Evolutionary conservation across 495 filamentous ascomycete genomes (phyloP).

Genomic region (Talaromyces proteolyticus): DNA sequence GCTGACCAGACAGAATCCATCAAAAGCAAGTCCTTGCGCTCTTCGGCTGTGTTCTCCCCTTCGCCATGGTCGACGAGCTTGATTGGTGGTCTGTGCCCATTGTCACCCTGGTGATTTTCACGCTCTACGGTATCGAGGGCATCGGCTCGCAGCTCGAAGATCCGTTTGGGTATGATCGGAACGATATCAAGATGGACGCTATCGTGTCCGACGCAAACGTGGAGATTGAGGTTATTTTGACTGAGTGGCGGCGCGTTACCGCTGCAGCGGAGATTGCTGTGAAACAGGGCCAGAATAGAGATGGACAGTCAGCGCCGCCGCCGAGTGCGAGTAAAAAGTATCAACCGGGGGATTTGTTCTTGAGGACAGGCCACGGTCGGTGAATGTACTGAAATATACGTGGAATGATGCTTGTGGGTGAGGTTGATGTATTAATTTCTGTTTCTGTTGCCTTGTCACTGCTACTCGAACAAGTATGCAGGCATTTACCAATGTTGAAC

Average conservation of each 20-base stretch:
- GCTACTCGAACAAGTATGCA: too few relatives aligned
- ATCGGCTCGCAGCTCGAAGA: slow-evolving; percentile 72
- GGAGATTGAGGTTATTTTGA: slow-evolving; percentile 58
- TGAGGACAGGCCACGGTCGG: slow-evolving; percentile 14
- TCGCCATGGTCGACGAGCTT: slow-evolving; percentile 67
- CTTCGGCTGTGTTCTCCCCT: slow-evolving; percentile 66
- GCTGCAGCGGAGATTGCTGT: slow-evolving; percentile 8
- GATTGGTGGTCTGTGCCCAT: slow-evolving; percentile 70
- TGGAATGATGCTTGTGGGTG: background rate
- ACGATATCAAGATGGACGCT: slow-evolving; percentile 76
- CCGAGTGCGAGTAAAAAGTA: slow-evolving; percentile 8
- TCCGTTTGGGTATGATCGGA: slow-evolving; percentile 68
- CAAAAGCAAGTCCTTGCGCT: slow-evolving; percentile 70
- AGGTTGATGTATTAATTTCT: background rate
- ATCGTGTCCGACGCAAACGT: slow-evolving; percentile 60
- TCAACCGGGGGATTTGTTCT: slow-evolving; percentile 31
- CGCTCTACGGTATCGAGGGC: slow-evolving; percentile 68
- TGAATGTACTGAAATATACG: too few relatives aligned
- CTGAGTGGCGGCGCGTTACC: slow-evolving; percentile 51
- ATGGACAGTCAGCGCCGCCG: slow-evolving; percentile 1
- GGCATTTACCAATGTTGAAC: too few relatives aligned
- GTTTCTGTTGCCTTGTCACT: background rate
- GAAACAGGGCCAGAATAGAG: slow-evolving; percentile 8
- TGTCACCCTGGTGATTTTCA: slow-evolving; percentile 63
- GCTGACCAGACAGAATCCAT: slow-evolving; percentile 49